Evolutionary conservation across 345 rosid species (phyloP).

Genomic region (Mangifera indica): DNA sequence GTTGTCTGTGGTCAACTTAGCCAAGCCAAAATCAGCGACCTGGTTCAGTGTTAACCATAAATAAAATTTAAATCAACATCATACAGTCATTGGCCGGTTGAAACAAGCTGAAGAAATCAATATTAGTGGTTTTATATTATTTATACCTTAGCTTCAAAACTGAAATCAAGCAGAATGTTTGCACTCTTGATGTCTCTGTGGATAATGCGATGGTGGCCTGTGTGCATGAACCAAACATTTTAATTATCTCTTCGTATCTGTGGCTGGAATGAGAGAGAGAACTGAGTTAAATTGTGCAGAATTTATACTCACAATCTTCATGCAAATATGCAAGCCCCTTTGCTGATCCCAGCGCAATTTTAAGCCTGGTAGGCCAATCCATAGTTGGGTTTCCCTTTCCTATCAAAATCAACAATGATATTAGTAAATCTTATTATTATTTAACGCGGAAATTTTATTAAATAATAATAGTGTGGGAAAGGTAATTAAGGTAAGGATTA

Average conservation of each 20-base stretch:
- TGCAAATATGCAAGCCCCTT: conserved; percentile 93
- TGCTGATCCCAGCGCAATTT: conserved; percentile 86
- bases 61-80: background rate
- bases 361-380: conserved; percentile 74
- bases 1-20: conserved; percentile 69
- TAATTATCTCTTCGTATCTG: background rate
- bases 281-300: background rate
- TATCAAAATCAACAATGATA: conserved; percentile 20
- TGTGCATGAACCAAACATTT: background rate
- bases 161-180: conserved; percentile 77
- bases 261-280: background rate
- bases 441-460: no score
- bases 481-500: conserved; percentile 13
- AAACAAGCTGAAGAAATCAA: background rate
- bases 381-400: conserved; percentile 60
- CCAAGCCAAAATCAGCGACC: conserved; percentile 95
- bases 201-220: conserved; percentile 90
- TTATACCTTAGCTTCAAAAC: conserved; percentile 71
- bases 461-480: no score
- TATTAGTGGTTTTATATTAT: background rate
- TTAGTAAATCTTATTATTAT: background rate
- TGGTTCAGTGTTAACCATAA: conserved; percentile 18
- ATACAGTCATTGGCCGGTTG: background rate
- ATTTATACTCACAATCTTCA: conserved; percentile 73
- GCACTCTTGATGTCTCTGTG: conserved; percentile 90